Evolutionary conservation across 768 basidiomycete species (phyloP), one percentile per base, ranked within the genome.

Genomic region (Suillus cothurnatus): DNA sequence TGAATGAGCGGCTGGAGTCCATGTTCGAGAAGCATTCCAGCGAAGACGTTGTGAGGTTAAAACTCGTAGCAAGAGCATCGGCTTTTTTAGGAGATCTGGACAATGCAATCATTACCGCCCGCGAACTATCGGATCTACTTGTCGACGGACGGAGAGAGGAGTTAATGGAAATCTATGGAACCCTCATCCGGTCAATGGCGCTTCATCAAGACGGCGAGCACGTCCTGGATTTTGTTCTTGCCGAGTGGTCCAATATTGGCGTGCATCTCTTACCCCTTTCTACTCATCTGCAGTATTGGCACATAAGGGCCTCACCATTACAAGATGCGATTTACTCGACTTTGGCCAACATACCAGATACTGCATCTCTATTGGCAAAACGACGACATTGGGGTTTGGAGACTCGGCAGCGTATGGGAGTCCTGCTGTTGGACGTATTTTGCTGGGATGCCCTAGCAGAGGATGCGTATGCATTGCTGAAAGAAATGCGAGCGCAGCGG

Each of bases 401-500:
- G 19, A 75, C 72, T 23, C 75, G 77, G 61, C 66, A 67, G 56
- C 65, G 64, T 26, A 71, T 81, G 17, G 81, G 81, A 12, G 70
- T 79, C 56, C 70, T 85, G 59, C 74, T 88, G 45, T 73, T 86
- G 38, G 75, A 81, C 59, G 73, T 77, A 1, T 78, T 82, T 45
- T 80, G 79, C 57, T 47, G 71, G 39, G 66, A 71, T 26, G 68
- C 73, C 5, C 62, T 78, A 21, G 72, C 78, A 34, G 69, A 77
- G 17, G 78, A 80, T 45, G 84, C 81, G 1, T 71, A 77, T 32
- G 75, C 78, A 0, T 73, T 87, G n/a, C 69, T 80, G 17, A 68
- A 79, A 26, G 77, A 79, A 62, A 77, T 87, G 79, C 68, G 74
- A 58, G 67, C 66, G 38, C 81, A 81, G 52, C 61, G 68, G 8